Evolutionary conservation across 805 yeast genomes (phyloP), one percentile per base, ranked within the genome.

Genomic region (Lipomyces starkeyi): DNA sequence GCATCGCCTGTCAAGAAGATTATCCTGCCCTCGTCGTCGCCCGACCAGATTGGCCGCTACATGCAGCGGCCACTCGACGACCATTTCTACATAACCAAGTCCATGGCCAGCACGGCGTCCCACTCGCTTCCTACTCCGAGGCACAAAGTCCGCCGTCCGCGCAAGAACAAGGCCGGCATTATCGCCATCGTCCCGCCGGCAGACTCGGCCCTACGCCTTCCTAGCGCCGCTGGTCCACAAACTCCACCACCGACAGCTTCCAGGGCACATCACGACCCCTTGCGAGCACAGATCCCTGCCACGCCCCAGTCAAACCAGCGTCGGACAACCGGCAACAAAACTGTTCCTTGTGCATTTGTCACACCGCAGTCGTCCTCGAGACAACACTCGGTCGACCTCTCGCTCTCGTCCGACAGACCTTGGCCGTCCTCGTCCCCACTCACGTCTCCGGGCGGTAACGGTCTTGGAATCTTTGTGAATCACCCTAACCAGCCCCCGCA

Each of bases 401-500:
- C 35, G 25, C 59, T n/a, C 59, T 62, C 58, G 59, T 53, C 56
- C 25, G 62, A 14, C 64, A 52, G 47, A 32, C 59, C 37, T 25
- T 56, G 69, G 62, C 64, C 54, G 34, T 34, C 32, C 52, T 57
- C 61, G 20, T 59, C 69, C 11, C 56, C 63, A 5, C 58, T 61
- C 14, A 59, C 58, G 14, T 56, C 63, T 13, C 61, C 40, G 9
- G 65, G 40, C 53, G 65, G 63, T 17, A 68, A 61, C 47, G 71
- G 70, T n/a, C 71, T 68, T 13, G 71, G 71, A n/a, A 68, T 68
- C 53, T 68, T 68, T 35, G 66, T 68, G 56, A 17, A 27, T 3
- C 58, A 61, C 29, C 27, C 53, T 37, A 20, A 11, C 13, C 20
- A 65, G 20, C 54, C 43, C 17, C 61, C 40, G n/a, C 68, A 52